Conservation (phyloP, 306 rosid genomes). For the Ochetophila trinervis region DNA sequence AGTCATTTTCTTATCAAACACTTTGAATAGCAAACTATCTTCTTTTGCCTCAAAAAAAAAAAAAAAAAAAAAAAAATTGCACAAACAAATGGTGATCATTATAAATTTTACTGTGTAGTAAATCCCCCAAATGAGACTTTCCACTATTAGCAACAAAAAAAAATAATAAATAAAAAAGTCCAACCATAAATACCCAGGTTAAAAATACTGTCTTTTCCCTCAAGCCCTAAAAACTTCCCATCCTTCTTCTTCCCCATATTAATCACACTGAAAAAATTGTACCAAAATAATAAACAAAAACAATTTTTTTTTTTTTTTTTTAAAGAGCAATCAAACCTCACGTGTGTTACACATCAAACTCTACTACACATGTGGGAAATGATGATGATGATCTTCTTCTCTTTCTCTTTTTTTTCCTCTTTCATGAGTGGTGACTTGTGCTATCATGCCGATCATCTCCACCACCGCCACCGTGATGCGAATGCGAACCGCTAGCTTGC, state of each 20-base stretch:
- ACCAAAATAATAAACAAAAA: slow-evolving; percentile 31
- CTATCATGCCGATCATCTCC: slow-evolving; percentile 54
- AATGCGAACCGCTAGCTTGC: slow-evolving; percentile 63
- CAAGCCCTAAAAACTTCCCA: slow-evolving; percentile 50
- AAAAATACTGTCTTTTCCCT: slow-evolving; percentile 37
- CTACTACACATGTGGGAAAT: slow-evolving; percentile 49
- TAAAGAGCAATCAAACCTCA: slow-evolving; percentile 72
- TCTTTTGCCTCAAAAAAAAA: no score
- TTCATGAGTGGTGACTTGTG: slow-evolving; percentile 64
- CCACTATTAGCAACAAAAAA: slow-evolving; percentile 6
- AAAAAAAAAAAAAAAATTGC: slow-evolving; percentile 36
- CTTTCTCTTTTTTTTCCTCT: no score
- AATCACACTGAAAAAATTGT: slow-evolving; percentile 57
- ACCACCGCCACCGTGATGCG: slow-evolving; percentile 53
- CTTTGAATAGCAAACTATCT: no score
- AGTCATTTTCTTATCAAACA: no score
- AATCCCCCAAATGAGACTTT: slow-evolving; percentile 31
- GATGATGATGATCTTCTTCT: slow-evolving; percentile 15
- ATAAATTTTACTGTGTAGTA: slow-evolving; percentile 49
- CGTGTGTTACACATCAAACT: slow-evolving; percentile 65
- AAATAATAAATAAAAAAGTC: slow-evolving; percentile 5
- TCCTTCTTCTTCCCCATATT: slow-evolving; percentile 33
- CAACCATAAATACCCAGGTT: slow-evolving; percentile 41
- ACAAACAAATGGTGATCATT: slow-evolving; percentile 52
- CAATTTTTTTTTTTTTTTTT: slow-evolving; percentile 28